Percentiles rank a stretch among this genome's conserved stretches.
Evolutionary conservation across 2,329 filamentous ascomycete genomes (phyloP).

Genomic region (Colletotrichum viniferum): DNA sequence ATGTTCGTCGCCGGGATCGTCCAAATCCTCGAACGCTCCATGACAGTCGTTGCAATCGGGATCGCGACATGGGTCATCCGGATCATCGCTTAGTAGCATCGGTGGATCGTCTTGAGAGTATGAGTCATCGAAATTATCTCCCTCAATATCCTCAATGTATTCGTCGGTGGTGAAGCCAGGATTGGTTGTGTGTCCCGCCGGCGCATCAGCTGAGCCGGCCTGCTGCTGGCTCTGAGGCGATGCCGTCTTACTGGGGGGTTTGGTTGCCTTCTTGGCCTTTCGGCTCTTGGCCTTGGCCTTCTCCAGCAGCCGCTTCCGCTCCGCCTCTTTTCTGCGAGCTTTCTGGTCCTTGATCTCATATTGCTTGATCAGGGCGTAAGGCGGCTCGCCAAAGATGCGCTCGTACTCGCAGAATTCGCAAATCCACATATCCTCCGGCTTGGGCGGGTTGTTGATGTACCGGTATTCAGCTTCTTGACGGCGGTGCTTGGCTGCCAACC

Average conservation of each 20-base stretch:
- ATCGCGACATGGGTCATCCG: neutral
- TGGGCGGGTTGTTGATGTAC: slow-evolving; percentile 76
- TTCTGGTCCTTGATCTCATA: slow-evolving; percentile 95
- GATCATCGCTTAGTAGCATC: slow-evolving; percentile 18
- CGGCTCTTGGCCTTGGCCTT: slow-evolving; percentile 94
- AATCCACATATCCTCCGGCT: slow-evolving; percentile 81
- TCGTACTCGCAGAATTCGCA: slow-evolving; percentile 99
- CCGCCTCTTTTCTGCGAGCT: slow-evolving; percentile 82
- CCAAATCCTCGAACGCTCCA: neutral
- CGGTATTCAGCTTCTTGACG: slow-evolving; percentile 77
- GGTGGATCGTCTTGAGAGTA: slow-evolving; percentile 14
- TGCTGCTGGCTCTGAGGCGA: slow-evolving; percentile 24
- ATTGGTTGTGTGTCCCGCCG: slow-evolving; percentile 40
- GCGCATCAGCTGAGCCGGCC: slow-evolving; percentile 24
- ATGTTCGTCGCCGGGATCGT: slow-evolving; percentile 9
- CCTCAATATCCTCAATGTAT: slow-evolving; percentile 13
- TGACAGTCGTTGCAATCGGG: neutral
- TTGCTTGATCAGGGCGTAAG: slow-evolving; percentile 81
- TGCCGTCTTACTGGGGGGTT: slow-evolving; percentile 58
- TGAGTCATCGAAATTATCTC: neutral
- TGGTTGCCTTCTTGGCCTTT: slow-evolving; percentile 84
- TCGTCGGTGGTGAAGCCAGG: slow-evolving; percentile 41
- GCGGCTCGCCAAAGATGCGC: slow-evolving; percentile 87
- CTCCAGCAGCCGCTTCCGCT: slow-evolving; percentile 82
- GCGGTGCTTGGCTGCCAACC: slow-evolving; percentile 76